Base-by-base conservation (phyloP, 306 rosid genomes). In the Luffa aegyptiaca region DNA sequence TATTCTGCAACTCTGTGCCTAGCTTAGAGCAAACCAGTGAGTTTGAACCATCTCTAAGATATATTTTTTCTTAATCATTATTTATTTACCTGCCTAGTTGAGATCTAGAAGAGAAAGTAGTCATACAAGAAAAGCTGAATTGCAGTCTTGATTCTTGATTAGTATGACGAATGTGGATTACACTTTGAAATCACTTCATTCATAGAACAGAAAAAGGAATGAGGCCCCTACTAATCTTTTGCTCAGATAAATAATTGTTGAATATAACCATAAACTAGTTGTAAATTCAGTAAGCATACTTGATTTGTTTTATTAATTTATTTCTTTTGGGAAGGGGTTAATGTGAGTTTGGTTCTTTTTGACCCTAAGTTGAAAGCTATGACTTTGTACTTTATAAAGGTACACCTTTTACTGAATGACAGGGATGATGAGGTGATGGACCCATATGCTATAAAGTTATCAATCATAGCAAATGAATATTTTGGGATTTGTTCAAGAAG, bases 311-410 rank as follows among this genome's bases (percentile, higher is more conserved):
- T 14, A 36, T 36, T 36, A 0, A 1, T 14, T 63, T 63, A 0
- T 35, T 5, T 12, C 12, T 62, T 2, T 62, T 33, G 8, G 21
- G 72, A 64, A 64, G 71, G 71, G 71, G 44, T 35, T 63, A 35
- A 63, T 63, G 26, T 1, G 10, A 71, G 41, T 20, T 21, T 21
- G 57, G 77, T 72, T 72, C 10, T 46, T 45, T 48, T 48, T 48
- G 18, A 26, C 55, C 77, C 76, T 45, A 72, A 46, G 58, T 72
- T 48, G 58, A 46, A 46, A 45, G 42, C 77, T 26, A 72, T 72
- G 57, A 26, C 75, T 46, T 48, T 48, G 58, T 72, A 48, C 77
- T 72, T 72, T 72, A 48, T 72, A 48, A 72, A 72, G 42, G 58
- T 48, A 48, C 14, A 26, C 41, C 37, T 68, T 72, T 72, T 46